Conservation (phyloP, 352 stramenopile species). For the Pelagophyceae sp. region DNA sequence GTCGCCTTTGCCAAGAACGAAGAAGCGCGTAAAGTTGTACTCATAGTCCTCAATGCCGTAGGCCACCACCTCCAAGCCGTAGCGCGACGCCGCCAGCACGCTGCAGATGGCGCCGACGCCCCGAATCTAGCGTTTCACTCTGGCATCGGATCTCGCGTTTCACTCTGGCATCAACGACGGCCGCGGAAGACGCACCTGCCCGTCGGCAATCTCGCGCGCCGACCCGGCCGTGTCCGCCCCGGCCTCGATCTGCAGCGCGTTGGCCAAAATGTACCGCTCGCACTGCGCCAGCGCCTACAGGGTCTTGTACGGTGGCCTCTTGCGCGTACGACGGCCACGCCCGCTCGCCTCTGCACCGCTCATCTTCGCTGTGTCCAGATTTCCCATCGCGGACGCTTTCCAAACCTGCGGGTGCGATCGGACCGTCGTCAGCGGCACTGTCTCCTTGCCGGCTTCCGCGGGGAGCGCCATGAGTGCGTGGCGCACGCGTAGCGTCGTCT, state of each 20-base stretch:
- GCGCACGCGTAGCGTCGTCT: conserved; percentile 44
- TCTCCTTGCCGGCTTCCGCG: conserved; percentile 39
- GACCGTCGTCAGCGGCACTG: conserved; percentile 61
- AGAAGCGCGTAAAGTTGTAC: conserved; percentile 66
- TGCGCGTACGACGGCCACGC: no score
- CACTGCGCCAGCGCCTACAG: conserved; percentile 70
- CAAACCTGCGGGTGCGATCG: conserved; percentile 74
- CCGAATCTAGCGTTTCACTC: conserved; percentile 45
- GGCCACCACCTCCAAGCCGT: conserved; percentile 63
- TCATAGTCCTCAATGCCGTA: conserved; percentile 61
- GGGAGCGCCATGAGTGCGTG: conserved; percentile 63
- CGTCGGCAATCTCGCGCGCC: conserved; percentile 67
- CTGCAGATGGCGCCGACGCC: conserved; percentile 57
- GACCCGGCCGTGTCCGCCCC: conserved; percentile 72
- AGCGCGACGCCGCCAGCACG: conserved; percentile 66
- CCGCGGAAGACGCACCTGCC: no score
- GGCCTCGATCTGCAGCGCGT: conserved; percentile 46
- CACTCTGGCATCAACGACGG: no score
- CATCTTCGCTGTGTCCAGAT: no score
- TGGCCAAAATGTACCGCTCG: conserved; percentile 54
- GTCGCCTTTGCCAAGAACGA: conserved; percentile 29
- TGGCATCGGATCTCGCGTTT: no score
- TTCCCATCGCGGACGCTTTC: no score
- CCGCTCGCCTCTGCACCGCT: no score
- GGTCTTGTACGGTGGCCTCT: no score